Conservation (phyloP, 1,139 yeast genomes). For the Saccharomycopsis hybrid region DNA sequence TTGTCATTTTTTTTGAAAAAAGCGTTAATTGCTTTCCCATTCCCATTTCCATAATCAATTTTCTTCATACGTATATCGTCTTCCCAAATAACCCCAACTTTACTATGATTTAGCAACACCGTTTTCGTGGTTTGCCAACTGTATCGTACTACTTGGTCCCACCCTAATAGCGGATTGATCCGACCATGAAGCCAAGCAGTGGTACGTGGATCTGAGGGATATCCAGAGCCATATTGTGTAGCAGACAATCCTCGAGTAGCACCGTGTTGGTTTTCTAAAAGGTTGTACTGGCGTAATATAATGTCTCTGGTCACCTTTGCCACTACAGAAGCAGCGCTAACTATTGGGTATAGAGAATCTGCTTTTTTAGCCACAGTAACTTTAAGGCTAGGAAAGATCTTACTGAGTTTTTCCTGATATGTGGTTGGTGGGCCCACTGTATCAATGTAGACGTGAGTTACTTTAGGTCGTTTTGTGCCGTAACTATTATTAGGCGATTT, state of each 20-base stretch:
- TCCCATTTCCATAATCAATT: slow-evolving; percentile 27
- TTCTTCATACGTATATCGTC: slow-evolving; percentile 36
- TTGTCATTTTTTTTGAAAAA: slow-evolving; percentile 26
- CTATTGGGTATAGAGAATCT: slow-evolving; percentile 88
- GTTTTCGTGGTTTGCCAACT: slow-evolving; percentile 95
- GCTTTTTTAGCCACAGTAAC: slow-evolving; percentile 94
- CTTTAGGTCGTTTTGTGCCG: too few species aligned
- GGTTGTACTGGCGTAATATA: slow-evolving; percentile 37
- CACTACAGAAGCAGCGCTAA: slow-evolving; percentile 92
- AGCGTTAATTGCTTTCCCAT: slow-evolving; percentile 27
- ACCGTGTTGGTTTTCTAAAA: neutral
- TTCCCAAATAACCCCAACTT: slow-evolving; percentile 50
- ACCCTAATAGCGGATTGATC: slow-evolving; percentile 77
- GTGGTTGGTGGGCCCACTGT: slow-evolving; percentile 93
- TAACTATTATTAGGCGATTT: too few species aligned
- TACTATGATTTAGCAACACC: slow-evolving; percentile 48
- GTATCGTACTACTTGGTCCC: slow-evolving; percentile 74
- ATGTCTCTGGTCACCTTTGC: slow-evolving; percentile 94
- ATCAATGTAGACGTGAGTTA: slow-evolving; percentile 76
- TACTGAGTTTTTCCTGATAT: slow-evolving; percentile 70
- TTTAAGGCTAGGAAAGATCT: slow-evolving; percentile 60
- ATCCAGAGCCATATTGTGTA: slow-evolving; percentile 71
- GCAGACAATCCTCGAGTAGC: slow-evolving; percentile 14
- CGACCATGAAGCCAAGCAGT: slow-evolving; percentile 57
- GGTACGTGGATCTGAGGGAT: slow-evolving; percentile 90